Evolutionary conservation across 208 protist genomes (phyloP), one percentile per base, ranked within the genome.

Genomic region (Trypanosoma caninum): DNA sequence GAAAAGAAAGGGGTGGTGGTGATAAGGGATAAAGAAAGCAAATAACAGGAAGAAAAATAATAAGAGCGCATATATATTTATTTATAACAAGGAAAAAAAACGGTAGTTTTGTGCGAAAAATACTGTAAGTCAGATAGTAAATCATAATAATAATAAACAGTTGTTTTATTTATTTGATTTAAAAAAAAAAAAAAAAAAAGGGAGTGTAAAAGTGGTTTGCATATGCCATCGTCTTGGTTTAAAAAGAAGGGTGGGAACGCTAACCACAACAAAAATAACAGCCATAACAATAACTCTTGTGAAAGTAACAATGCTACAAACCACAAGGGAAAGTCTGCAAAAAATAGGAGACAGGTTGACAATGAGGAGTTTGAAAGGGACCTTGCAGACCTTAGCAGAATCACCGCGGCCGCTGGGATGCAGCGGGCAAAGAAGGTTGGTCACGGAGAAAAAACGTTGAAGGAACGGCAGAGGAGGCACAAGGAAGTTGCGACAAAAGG

Each of bases 321-420:
- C 59, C 63, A 55, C 37, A 67, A 35, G 38, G 20, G 23, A 1
- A 46, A 20, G 44, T 56, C 66, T 40, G 59, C 20, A 28, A 88
- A 89, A 53, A 56, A 25, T 9, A 84, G 79, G 52, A 88, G 76
- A 56, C 62, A 80, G 69, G 56, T 10, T 0, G 82, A 79, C 23
- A 77, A 76, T 41, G 86, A 87, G 6, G 82, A 93, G 22, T 89
- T 93, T 68, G 80, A 93, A 45, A 62, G 72, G 35, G 63, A 89
- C 18, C 71, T 93, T 3, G 77, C 75, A 22, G 75, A 84, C 5
- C 75, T 93, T 23, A 80, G 53, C 42, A 82, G 76, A 69, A 73
- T 53, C n/a, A 93, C 86, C 10, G 76, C 80, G 60, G 65, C 67
- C 18, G 69, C 67, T 9, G 78, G 78, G 4, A 59, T 48, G 57